Percentiles rank a stretch among this genome's conserved stretches.
phyloP scores from a whole-genome alignment of 257 asterid genomes.

The Haberlea rhodopensis region DNA sequence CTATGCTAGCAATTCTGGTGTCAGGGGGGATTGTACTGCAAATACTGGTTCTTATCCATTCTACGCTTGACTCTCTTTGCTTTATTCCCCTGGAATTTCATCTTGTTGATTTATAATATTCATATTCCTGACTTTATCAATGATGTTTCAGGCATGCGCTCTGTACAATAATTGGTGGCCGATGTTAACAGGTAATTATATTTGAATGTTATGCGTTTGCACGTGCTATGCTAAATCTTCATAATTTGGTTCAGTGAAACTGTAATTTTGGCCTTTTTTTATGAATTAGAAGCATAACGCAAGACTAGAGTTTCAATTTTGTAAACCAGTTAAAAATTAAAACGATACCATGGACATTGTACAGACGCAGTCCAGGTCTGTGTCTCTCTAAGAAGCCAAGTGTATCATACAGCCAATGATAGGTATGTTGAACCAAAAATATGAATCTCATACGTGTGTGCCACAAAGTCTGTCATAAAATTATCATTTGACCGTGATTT shows the following conservation, averaged over 20 bases:
- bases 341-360: slow-evolving; percentile 1
- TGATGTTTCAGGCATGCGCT: slow-evolving; percentile 80
- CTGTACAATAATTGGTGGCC: slow-evolving; percentile 97
- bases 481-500: neutral
- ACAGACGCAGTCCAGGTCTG: slow-evolving; percentile 7
- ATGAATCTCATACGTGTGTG: slow-evolving; percentile 2
- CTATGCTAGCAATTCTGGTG: slow-evolving; percentile 79
- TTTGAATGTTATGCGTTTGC: slow-evolving; percentile 5
- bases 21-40: slow-evolving; percentile 93
- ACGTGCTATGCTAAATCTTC: slow-evolving; percentile 18
- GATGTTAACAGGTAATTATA: slow-evolving; percentile 74
- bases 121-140: slow-evolving; percentile 23
- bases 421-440: slow-evolving; percentile 3
- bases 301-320: neutral
- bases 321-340: neutral
- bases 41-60: slow-evolving; percentile 54
- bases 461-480: neutral
- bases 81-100: slow-evolving; percentile 15
- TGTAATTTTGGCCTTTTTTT: slow-evolving; percentile 11
- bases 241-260: neutral
- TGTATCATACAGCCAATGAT: slow-evolving; percentile 14
- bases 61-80: slow-evolving; percentile 12
- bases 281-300: slow-evolving; percentile 11
- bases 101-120: slow-evolving; percentile 22
- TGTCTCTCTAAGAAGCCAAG: slow-evolving; percentile 1